Evolutionary conservation across 768 basidiomycete species (phyloP).

Genomic region (Candolleomyces aberdarensis): DNA sequence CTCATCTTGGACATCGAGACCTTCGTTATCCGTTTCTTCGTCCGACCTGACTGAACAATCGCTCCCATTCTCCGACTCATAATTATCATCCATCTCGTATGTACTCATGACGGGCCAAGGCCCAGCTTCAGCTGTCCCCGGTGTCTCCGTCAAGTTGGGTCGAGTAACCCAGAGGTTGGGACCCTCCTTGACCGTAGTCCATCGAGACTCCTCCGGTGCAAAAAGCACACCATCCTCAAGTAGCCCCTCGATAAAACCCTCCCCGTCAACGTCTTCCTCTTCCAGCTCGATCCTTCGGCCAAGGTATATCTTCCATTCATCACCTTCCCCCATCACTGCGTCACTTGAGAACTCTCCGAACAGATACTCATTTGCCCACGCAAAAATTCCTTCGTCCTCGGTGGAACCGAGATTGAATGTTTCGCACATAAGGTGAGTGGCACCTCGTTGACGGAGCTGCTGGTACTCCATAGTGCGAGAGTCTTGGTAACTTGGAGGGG

Average conservation of each 20-base stretch:
- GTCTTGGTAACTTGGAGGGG: conserved; percentile 5
- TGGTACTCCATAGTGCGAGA: conserved; percentile 22
- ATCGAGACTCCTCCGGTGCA: conserved; percentile 10
- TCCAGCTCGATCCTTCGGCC: conserved; percentile 34
- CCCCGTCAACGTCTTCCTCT: conserved; percentile 32
- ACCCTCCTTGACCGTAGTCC: conserved; percentile 28
- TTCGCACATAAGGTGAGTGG: conserved; percentile 35
- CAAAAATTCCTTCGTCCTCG: conserved; percentile 28
- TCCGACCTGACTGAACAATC: too few species aligned
- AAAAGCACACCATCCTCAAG: conserved; percentile 30
- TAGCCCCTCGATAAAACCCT: conserved; percentile 28
- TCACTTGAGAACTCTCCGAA: conserved; percentile 31
- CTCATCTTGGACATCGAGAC: too few species aligned
- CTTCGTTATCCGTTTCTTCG: too few species aligned
- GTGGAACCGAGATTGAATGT: conserved; percentile 31
- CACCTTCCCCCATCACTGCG: conserved; percentile 28
- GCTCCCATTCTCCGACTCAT: too few species aligned
- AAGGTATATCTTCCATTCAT: conserved; percentile 38
- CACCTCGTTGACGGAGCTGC: conserved; percentile 28
- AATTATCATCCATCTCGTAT: too few species aligned
- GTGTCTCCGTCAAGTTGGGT: not conserved
- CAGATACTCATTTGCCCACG: conserved; percentile 28
- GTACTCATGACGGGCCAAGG: too few species aligned
- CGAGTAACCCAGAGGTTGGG: conserved; percentile 32
- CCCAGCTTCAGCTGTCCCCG: not conserved